Percentiles rank a stretch among this genome's conserved stretches.
Evolutionary conservation across 345 rosid species (phyloP).

Genomic region (Moringa oleifera): DNA sequence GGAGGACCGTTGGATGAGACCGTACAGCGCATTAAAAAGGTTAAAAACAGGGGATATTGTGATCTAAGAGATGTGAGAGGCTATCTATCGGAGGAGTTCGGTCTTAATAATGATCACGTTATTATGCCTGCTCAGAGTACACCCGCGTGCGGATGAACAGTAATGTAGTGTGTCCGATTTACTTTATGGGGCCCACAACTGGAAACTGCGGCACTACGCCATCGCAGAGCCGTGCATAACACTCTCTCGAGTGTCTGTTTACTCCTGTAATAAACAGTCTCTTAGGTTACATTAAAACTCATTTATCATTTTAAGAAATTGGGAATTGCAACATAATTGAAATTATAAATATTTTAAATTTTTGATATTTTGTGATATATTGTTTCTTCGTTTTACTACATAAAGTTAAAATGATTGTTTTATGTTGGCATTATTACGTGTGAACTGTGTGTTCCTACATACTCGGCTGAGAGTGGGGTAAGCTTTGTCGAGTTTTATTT

Average conservation of each 20-base stretch:
- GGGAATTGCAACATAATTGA: no score
- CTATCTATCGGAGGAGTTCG: constrained; percentile 5
- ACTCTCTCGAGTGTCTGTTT: no score
- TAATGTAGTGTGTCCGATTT: constrained; percentile 10
- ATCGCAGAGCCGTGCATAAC: neutral
- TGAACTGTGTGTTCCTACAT: neutral
- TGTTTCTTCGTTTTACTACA: neutral
- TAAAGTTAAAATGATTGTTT: neutral
- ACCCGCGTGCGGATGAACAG: constrained; percentile 40
- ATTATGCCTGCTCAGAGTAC: constrained; percentile 17
- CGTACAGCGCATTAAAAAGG: neutral
- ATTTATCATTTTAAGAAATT: no score
- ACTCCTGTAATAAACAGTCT: no score
- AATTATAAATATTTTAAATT: no score
- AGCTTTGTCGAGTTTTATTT: neutral
- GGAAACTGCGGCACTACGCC: constrained; percentile 15
- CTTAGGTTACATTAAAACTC: no score
- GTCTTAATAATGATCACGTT: constrained; percentile 25
- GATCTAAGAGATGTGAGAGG: constrained; percentile 22
- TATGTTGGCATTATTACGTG: neutral
- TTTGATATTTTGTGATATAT: no score
- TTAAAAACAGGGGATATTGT: constrained; percentile 4
- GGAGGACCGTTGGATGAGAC: neutral
- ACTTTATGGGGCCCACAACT: constrained; percentile 18
- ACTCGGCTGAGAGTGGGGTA: neutral